Base-by-base conservation (phyloP, 2,329 filamentous ascomycete species). In the Didymella glomerata region DNA sequence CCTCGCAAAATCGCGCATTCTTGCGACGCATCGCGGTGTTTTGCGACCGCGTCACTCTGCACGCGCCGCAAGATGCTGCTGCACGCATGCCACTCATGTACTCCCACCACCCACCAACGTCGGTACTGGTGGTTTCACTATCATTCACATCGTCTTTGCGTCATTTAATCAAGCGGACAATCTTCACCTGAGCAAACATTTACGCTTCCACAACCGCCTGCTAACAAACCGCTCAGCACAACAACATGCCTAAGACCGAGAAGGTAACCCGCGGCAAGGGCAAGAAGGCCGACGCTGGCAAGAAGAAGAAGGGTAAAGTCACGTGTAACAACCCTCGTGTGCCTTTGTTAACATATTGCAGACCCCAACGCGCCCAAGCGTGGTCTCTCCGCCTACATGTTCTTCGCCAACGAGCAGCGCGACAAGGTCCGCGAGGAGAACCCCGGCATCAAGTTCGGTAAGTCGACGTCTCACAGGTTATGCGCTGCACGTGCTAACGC, bases 331-430 rank as follows among this genome's bases (percentile, higher is more conserved):
- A 28, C 47, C 48, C 24, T 54, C 53, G 22, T 28, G n/a, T 7
- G 22, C 24, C n/a, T 28, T 53, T 22, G 58, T 61, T 62, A 38
- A 71, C 54, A 49, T 13, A 45, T 24, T 16, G 14, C 73, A 96
- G 93, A 97, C 82, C 93, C 93, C 81, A 97, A 97, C 83, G 94
- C 93, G 62, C 95, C 95, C 80, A 99, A 98, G 93, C 93, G 95
- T 82, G 95, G 94, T 85, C 92, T 99, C 49, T 98, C 95, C 53
- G 95, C 95, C 66, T 99, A 99, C 88, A 99, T 99, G 95, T 98
- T 98, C 90, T 99, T 98, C 80, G 95, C 95, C 88, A 98, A 98
- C 78, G 95, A 98, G 83, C 92, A 97, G 84, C 93, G 95, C 73
- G 94, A 98, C 78, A 96, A 95, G 80, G 95, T 99, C 72, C 92